Evolutionary conservation across 1,139 yeast species (phyloP), one percentile per base, ranked within the genome.

Genomic region (Eremothecium sinecaudum): DNA sequence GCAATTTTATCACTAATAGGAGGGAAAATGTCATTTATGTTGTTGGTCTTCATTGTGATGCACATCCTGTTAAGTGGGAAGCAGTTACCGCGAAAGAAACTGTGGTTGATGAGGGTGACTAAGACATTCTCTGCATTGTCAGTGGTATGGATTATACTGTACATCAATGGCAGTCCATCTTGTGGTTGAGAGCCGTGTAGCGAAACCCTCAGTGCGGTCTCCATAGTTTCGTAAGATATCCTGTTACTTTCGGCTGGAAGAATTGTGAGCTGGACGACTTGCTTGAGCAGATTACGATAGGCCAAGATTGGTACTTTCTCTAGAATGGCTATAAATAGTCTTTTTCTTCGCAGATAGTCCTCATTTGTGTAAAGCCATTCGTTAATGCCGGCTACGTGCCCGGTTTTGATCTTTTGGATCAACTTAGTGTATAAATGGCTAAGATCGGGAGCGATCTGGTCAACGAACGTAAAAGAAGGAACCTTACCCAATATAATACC

Each of bases 31-130:
- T 48, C 50, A 12, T 33, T 33, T 8, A 54, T 36, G 26, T 44
- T 38, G 3, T 31, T 36, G 2, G 57, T 50, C 38, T 50, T 53
- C 37, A 51, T 51, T 24, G 51, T 47, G 4, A 53, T 57, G 32
- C 56, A 50, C 21, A 51, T 36, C 34, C 40, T 41, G 31, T 47
- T 30, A 15, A 44, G 26, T 14, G 59, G 59, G 41, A 52, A 53
- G 31, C 58, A 54, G 35, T 54, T 56, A 20, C 58, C 61, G 34
- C 55, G 45, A 15, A 54, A 34, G 24, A 53, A 43, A 4, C 53
- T 53, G 26, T 51, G 36, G 26, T 50, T 52, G 28, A 51, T 53
- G 6, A 56, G 43, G 4, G 58, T 52, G 3, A 51, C 51, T 8
- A 56, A 41, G 2, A 55, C 41, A 34, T 53, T 52, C 32, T 53